Conservation (phyloP, 2,329 filamentous ascomycete species). For the Westerdykella ornata region DNA sequence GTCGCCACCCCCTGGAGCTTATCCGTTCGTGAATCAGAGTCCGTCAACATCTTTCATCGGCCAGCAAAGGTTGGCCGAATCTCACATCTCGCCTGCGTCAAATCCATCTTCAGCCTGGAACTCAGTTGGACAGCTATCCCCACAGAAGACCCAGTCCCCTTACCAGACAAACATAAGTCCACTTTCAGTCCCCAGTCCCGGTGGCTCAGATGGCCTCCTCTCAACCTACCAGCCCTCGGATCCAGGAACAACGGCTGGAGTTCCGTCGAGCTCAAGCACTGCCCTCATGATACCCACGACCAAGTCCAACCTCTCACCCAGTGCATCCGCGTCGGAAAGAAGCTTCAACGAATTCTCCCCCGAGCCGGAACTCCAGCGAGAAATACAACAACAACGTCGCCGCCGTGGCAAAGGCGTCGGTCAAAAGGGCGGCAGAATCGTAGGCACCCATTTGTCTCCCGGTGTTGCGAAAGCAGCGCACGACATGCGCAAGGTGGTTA, state of each 20-base stretch:
- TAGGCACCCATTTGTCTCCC: conserved; percentile 34
- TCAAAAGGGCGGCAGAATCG: conserved; percentile 34
- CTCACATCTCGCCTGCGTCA: conserved; percentile 15
- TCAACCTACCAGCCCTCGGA: conserved; percentile 25
- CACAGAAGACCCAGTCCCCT: conserved; percentile 5
- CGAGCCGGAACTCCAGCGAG: conserved; percentile 17
- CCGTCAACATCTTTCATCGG: conserved; percentile 20
- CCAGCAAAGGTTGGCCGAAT: conserved; percentile 17
- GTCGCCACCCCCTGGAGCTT: conserved; percentile 22
- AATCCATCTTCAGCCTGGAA: conserved; percentile 13
- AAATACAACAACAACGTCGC: conserved; percentile 4
- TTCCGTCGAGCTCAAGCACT: conserved; percentile 5
- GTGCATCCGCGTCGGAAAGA: conserved; percentile 12
- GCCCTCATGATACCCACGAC: conserved; percentile 3
- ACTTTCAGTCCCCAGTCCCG: conserved; percentile 23
- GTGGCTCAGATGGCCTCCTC: conserved; percentile 25
- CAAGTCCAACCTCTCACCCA: conserved; percentile 2
- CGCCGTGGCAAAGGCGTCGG: conserved; percentile 15
- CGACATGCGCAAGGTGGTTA: conserved; percentile 42
- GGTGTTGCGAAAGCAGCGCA: conserved; percentile 38
- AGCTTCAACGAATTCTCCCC: conserved; percentile 19
- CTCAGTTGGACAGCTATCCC: conserved; percentile 11
- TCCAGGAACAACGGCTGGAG: conserved; percentile 16
- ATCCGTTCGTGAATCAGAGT: conserved; percentile 24
- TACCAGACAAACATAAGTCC: conserved; percentile 22